A percentile compares a stretch with the other conserved stretches of the same genome.
phyloP scores from a whole-genome alignment of 495 filamentous ascomycete genomes.

The Xylaria flabelliformis region DNA sequence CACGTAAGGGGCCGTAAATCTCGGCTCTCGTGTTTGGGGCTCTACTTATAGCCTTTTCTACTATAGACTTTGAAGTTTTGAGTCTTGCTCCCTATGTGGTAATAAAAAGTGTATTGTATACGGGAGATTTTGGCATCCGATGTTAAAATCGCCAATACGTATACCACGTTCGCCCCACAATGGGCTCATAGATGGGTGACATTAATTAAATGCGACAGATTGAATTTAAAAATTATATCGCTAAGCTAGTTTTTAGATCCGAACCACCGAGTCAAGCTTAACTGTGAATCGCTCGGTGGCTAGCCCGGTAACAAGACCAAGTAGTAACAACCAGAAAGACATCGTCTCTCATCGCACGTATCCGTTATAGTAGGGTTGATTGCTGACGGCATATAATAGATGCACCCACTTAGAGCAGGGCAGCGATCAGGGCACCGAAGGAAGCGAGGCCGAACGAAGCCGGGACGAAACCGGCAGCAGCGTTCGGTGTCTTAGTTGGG shows the following conservation, averaged over 20 bases:
- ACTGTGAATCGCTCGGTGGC: not conserved
- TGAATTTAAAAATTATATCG: not conserved
- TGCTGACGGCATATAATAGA: conserved; percentile 1
- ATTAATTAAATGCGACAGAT: not conserved
- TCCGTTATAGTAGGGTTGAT: conserved; percentile 2
- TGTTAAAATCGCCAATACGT: no score
- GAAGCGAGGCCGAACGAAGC: conserved; percentile 22
- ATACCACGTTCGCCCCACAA: not conserved
- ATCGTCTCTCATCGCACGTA: not conserved
- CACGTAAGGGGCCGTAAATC: no score
- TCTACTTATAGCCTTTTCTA: no score
- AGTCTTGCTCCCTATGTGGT: no score
- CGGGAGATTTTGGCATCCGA: no score
- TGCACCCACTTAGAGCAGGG: conserved; percentile 19
- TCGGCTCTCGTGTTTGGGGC: no score
- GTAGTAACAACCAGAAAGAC: not conserved
- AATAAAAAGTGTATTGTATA: no score
- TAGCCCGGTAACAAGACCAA: conserved; percentile 11
- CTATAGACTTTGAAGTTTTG: no score
- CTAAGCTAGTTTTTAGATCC: not conserved
- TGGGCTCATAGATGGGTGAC: not conserved
- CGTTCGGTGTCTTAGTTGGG: conserved; percentile 16
- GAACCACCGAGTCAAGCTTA: not conserved
- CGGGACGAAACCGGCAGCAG: conserved; percentile 20
- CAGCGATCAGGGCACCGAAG: conserved; percentile 17